phyloP scores from a whole-genome alignment of 495 filamentous ascomycete species.

The Penicillium atrosanguineum region DNA sequence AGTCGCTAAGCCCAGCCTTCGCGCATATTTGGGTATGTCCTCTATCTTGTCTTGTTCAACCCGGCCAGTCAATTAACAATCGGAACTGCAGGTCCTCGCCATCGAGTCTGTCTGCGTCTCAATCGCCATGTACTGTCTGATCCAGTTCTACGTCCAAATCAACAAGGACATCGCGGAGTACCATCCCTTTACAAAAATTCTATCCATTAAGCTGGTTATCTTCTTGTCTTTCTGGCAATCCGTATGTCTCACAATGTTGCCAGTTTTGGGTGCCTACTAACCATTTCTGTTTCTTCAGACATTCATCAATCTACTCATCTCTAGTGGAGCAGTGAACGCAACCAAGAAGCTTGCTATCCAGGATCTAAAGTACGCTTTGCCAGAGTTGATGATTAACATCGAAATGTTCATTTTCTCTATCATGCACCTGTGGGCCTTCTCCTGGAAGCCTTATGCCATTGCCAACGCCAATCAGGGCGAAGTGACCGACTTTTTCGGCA shows the following conservation, averaged over 20 bases:
- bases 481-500: slow-evolving; percentile 46
- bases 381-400: slow-evolving; percentile 73
- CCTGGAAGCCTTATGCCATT: slow-evolving; percentile 64
- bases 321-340: slow-evolving; percentile 58
- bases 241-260: slow-evolving; percentile 28
- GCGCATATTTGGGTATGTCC: slow-evolving; percentile 65
- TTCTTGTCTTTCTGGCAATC: slow-evolving; percentile 95
- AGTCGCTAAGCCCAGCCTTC: slow-evolving; percentile 61
- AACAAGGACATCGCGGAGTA: slow-evolving; percentile 65
- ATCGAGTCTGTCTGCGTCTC: slow-evolving; percentile 73
- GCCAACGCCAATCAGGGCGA: slow-evolving; percentile 28
- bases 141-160: slow-evolving; percentile 85
- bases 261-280: not conserved
- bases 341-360: slow-evolving; percentile 60
- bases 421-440: slow-evolving; percentile 81
- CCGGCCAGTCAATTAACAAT: not conserved
- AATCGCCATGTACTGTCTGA: slow-evolving; percentile 88
- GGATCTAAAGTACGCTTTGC: slow-evolving; percentile 80
- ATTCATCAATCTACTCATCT: slow-evolving; percentile 67
- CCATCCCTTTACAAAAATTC: slow-evolving; percentile 74
- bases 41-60: slow-evolving; percentile 35
- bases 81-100: slow-evolving; percentile 51
- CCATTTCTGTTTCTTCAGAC: slow-evolving; percentile 35
- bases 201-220: slow-evolving; percentile 90
- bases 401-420: slow-evolving; percentile 85